Evolutionary conservation across 148 eudicot genomes (phyloP), one percentile per base, ranked within the genome.

Genomic region (Gaultheria prostrata): DNA sequence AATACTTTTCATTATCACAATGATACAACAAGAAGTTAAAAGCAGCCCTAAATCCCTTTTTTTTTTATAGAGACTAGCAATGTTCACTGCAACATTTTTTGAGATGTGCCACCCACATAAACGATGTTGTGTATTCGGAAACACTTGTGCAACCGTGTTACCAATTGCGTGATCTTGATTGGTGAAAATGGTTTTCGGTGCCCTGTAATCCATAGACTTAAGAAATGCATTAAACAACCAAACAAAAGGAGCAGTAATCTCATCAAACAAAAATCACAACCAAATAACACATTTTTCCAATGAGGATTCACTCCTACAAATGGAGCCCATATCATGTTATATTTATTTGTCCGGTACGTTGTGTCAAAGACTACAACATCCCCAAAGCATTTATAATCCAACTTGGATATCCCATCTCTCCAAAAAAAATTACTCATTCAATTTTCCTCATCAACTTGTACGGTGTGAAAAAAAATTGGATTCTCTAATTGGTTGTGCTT

Each of bases 291-390:
- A 63, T 83, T 83, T 65, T 77, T 61, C 30, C 30, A 43, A 33
- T 77, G 81, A 8, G 65, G 76, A 33, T 77, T 83, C 21, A 83
- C 73, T 14, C 85, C 85, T 9, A 83, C 81, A 63, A 77, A 83
- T 7, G 85, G 81, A n/a, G 49, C 81, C 48, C 81, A 83, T 2
- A 77, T 83, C 57, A 83, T 76, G 54, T 83, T 77, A 45, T 83
- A 76, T 46, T 61, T 83, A 32, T 77, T 83, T 39, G 85, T 83
- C 20, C 76, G 20, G 49, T 83, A 83, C 3, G 81, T 83, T 1
- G 76, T 77, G 43, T 83, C 80, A 59, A 75, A 78, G 3, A 83
- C 43, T 8, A 83, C 57, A 2, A 82, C 43, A 24, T 83, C 73
- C 6, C 85, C 18, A 45, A 76, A 83, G 21, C 33, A 33, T 18